phyloP scores from a whole-genome alignment of 192 early-diverging fungal species.

The Cetraspora pellucida region DNA sequence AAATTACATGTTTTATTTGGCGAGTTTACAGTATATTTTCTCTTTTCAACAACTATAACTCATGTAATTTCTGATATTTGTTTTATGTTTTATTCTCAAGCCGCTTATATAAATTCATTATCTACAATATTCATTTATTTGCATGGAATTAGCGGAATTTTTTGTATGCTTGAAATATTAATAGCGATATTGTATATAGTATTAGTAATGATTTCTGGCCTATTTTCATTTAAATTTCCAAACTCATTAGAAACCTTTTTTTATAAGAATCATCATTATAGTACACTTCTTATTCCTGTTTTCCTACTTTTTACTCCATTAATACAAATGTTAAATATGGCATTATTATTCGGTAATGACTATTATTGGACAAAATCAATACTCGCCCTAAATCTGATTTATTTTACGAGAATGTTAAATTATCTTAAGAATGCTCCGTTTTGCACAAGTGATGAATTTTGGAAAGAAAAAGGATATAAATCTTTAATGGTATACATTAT shows the following conservation, averaged over 20 bases:
- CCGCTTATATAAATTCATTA: background rate
- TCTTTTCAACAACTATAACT: background rate
- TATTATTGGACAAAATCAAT: conserved; percentile 10
- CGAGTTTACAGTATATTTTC: background rate
- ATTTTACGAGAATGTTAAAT: background rate
- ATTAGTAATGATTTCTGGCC: background rate
- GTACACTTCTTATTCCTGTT: background rate
- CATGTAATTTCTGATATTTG: conserved; percentile 2
- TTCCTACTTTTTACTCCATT: background rate
- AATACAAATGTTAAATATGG: conserved; percentile 10
- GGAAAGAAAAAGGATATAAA: too few relatives aligned
- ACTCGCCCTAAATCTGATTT: background rate
- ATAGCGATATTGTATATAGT: background rate
- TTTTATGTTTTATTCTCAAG: conserved; percentile 2
- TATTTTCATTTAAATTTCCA: background rate
- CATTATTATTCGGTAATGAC: background rate
- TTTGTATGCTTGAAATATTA: background rate
- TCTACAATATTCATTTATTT: conserved; percentile 1
- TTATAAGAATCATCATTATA: background rate
- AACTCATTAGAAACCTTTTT: background rate
- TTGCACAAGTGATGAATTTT: too few relatives aligned
- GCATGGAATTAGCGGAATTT: background rate
- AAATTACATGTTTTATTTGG: background rate
- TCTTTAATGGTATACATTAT: too few relatives aligned
- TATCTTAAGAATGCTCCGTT: background rate